Evolutionary conservation across 768 basidiomycete species (phyloP).

Genomic region (Chalciporus pseudorubinellus): DNA sequence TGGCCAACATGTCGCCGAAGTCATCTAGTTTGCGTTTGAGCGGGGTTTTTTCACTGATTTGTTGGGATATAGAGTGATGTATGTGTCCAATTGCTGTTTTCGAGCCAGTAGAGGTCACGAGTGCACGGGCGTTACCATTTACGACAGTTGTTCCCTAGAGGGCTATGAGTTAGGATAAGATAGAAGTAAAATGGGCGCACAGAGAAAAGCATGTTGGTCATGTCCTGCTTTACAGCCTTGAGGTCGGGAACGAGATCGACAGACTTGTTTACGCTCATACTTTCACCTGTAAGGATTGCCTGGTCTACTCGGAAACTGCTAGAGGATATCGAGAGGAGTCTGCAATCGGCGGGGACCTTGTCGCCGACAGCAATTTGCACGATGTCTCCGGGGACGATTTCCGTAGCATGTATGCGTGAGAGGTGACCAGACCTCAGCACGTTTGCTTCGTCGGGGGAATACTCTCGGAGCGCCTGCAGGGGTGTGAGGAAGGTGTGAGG

Average conservation of each 20-base stretch:
- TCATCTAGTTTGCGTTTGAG: slow-evolving; percentile 97
- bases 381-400: slow-evolving; percentile 94
- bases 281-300: slow-evolving; percentile 95
- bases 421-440: slow-evolving; percentile 74
- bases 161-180: background rate
- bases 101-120: slow-evolving; percentile 85
- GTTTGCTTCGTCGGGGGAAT: slow-evolving; percentile 95
- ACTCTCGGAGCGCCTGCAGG: slow-evolving; percentile 87
- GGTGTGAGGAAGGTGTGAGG: background rate
- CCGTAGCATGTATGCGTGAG: slow-evolving; percentile 75
- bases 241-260: slow-evolving; percentile 63
- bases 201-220: slow-evolving; percentile 95
- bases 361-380: slow-evolving; percentile 90
- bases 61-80: slow-evolving; percentile 91
- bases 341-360: slow-evolving; percentile 93
- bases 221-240: slow-evolving; percentile 94
- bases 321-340: slow-evolving; percentile 84
- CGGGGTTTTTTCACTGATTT: slow-evolving; percentile 95
- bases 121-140: slow-evolving; percentile 82
- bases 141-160: slow-evolving; percentile 91
- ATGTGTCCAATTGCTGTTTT: slow-evolving; percentile 95
- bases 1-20: slow-evolving; percentile 96
- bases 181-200: slow-evolving; percentile 37
- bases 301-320: slow-evolving; percentile 95
- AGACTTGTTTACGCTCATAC: slow-evolving; percentile 82